Evolutionary conservation across 2,329 filamentous ascomycete genomes (phyloP), one percentile per base, ranked within the genome.

Genomic region (Fusarium fracticaudum): DNA sequence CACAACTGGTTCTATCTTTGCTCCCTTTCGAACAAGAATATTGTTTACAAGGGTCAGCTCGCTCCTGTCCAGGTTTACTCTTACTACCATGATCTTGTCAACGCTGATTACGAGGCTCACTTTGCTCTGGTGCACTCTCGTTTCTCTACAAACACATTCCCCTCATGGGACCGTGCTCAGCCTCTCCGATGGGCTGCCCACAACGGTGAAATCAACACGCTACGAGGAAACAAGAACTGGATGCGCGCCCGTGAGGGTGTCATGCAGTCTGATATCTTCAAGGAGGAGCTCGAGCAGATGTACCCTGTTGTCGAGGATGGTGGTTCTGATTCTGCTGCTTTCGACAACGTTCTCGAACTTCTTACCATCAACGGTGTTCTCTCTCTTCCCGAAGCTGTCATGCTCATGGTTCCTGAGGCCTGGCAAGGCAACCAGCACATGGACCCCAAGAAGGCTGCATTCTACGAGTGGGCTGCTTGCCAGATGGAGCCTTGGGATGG

Each of bases 401-500:
- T 98, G 96, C 89, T 98, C 78, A 98, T 98, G 95, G 94, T 98
- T 57, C 96, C 96, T 29, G 96, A 98, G 85, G 96, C 96, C 69
- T 98, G 96, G 96, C 95, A 98, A 84, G 96, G 95, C 71, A 98
- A 98, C 83, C 87, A 91, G 43, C 87, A 91, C 69, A 97, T 98
- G 93, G 95, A 98, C 79, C 94, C 95, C 64, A 93, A 94, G 80
- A 98, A 98, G 86, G 94, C 95, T 67, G 96, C 96, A 59, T 98
- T 98, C 85, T 98, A 98, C 85, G 95, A 98, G 83, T 98, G 96
- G 95, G 96, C 96, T 79, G 95, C 95, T 76, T 98, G 96, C 84
- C 93, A 97, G 87, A 98, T 98, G 96, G 96, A 98, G 86, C 95
- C 96, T 22, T 98, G 96, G 96, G 96, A 98, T 84, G 96, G 96